These are phyloP conservation scores for Rhodotorula sp. DNA, from an alignment of 1,284 basidiomycete genomes.

Conservation along the genomic window DNA sequence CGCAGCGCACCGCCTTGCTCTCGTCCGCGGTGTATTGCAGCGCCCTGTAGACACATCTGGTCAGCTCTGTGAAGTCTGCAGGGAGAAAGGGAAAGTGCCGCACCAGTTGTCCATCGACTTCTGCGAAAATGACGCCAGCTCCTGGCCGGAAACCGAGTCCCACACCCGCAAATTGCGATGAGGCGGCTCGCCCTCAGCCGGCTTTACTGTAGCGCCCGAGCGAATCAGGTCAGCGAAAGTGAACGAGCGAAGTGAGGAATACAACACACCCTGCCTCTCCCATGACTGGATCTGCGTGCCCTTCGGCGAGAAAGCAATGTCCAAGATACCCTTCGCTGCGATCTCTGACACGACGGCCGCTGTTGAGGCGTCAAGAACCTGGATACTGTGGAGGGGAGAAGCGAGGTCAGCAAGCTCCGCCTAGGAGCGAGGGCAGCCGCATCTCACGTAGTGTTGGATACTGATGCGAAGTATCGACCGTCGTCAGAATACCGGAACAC, in stretches of 20 bases:
- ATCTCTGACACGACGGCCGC: conserved; percentile 69
- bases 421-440: neutral
- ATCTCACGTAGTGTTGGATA: conserved; percentile 67
- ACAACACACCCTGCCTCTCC: conserved; percentile 70
- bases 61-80: too few relatives aligned
- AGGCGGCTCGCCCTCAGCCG: conserved; percentile 70
- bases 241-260: neutral
- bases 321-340: conserved; percentile 55
- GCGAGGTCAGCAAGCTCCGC: conserved; percentile 12
- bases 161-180: conserved; percentile 87
- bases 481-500: conserved; percentile 81
- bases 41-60: conserved; percentile 52
- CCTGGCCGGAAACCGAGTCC: conserved; percentile 73
- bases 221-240: neutral
- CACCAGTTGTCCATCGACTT: conserved; percentile 77
- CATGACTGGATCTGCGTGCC: conserved; percentile 91
- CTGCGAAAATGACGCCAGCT: conserved; percentile 76
- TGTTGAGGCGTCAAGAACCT: conserved; percentile 71
- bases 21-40: conserved; percentile 91
- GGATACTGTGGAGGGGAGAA: conserved; percentile 56
- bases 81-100: conserved; percentile 5
- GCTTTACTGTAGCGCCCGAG: conserved; percentile 56
- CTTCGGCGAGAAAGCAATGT: conserved; percentile 85
- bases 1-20: conserved; percentile 78
- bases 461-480: conserved; percentile 82